Base-by-base conservation (phyloP, 805 yeast species). In the Candida nanaspora region DNA sequence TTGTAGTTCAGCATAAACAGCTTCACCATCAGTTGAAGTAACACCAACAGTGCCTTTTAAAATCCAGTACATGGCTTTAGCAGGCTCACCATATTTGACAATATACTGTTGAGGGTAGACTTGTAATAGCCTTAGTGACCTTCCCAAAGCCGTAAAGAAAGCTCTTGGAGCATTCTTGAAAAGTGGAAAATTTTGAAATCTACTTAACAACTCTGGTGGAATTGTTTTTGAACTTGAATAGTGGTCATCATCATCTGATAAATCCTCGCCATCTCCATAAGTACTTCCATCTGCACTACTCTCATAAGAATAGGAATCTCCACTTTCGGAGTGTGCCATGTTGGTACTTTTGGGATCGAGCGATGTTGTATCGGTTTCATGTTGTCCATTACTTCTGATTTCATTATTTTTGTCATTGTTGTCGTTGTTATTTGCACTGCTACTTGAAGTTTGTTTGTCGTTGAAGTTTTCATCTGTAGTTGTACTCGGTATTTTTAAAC, bases 21-120 rank as follows among this genome's bases (percentile, higher is more conserved):
- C 73, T 59, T 83, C 91, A 23, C 87, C 89, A 53, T 83, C 93
- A 1, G 84, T 73, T 13, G 86, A 78, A 0, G 87, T 76, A 11
- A 84, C 86, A n/a, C 78, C 76, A 2, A 83, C 91, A 0, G 80
- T 70, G 3, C 93, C 93, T 51, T 82, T 74, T 14, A 83, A 58
- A 30, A 83, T 79, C 88, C 91, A 82, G 53, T 82, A 83, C 86
- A 84, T 82, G 18, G 89, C 74, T 48, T 72, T 74, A 2, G 87
- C 79, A 1, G 80, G 82, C 48, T 82, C 88, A 2, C 91, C 89
- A 47, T 70, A 76, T 43, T 76, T 77, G 34, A 83, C 78, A 29
- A 83, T 78, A 53, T 75, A 79, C 45, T 79, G 83, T 49, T 81
- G 86, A 0, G 89, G 80, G 44, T 75, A 78, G 45, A 69, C 76